Percentiles rank a stretch among this genome's conserved stretches.
phyloP scores from a whole-genome alignment of 768 basidiomycete species.

The Amanita phalloides region DNA sequence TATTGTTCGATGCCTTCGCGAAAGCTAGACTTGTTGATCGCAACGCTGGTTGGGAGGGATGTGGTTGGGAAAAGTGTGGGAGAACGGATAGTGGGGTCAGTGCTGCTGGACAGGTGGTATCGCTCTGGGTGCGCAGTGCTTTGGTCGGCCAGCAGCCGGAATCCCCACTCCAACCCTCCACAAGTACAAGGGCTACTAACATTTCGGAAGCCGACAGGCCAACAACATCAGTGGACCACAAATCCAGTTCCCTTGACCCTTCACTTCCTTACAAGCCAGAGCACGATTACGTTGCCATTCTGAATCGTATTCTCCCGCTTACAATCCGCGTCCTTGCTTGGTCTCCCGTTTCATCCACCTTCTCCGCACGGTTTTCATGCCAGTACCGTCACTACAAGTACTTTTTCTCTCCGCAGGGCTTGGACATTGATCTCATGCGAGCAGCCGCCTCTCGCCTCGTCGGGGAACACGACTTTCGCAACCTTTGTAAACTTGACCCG shows the following conservation, averaged over 20 bases:
- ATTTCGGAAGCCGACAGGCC: neutral
- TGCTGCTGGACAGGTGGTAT: constrained; percentile 87
- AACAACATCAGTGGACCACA: constrained; percentile 24
- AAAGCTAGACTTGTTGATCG: constrained; percentile 71
- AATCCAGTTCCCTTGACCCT: constrained; percentile 26
- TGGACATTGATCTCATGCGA: constrained; percentile 70
- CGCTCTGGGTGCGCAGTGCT: constrained; percentile 80
- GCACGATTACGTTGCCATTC: constrained; percentile 63
- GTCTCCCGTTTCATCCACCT: constrained; percentile 72
- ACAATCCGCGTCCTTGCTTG: constrained; percentile 90
- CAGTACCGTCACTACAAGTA: constrained; percentile 92
- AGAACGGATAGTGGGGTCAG: constrained; percentile 94
- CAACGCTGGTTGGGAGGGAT: constrained; percentile 67
- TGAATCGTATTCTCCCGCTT: constrained; percentile 82
- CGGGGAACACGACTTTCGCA: constrained; percentile 93
- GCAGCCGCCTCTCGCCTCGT: constrained; percentile 60
- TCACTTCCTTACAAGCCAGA: constrained; percentile 25
- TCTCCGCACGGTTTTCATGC: constrained; percentile 88
- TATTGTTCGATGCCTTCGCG: constrained; percentile 70
- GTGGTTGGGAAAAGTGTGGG: constrained; percentile 87
- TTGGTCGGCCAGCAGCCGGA: constrained; percentile 18
- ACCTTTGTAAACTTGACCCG: constrained; percentile 89
- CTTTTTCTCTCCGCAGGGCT: constrained; percentile 66
- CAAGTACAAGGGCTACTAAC: neutral
- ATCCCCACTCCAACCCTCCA: constrained; percentile 1